Evolutionary conservation across 306 rosid species (phyloP), one percentile per base, ranked within the genome.

Genomic region (Quercus parvula): DNA sequence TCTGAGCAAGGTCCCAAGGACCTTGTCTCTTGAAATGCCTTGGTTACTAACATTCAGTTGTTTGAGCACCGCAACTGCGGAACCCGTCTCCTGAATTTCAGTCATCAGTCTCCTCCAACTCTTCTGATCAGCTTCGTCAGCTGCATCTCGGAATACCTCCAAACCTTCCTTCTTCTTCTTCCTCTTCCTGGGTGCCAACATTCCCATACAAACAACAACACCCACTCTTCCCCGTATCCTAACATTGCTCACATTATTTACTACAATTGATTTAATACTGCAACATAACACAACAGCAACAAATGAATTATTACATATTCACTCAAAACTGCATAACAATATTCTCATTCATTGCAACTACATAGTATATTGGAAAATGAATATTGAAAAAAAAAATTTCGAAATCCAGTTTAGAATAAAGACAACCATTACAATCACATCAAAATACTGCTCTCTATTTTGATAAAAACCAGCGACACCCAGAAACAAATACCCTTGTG

Each of bases 71-170:
- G 89, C 79, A 75, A 91, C 93, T 17, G 99, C 97, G 44, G 97
- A 91, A 76, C 96, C 99, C 0, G 83, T 35, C 78, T 92, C 92
- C 5, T 89, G 93, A 25, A 95, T 95, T 78, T 90, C 82, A 14
- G 81, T 93, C 97, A 92, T 91, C 81, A 92, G 25, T 76, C 87
- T 91, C 90, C 96, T 86, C 98, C 98, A 95, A 75, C 89, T 92
- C 89, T 84, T 95, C 85, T 92, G 91, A 19, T 91, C 80, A 6
- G 92, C 92, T 88, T 92, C 99, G 58, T 95, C 96, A 1, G 85
- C 91, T 2, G 82, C 94, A 66, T 92, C 96, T 81, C 85, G 91
- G 56, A 95, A 95, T 25, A 84, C 87, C 69, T 89, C 86, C 41
- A 52, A 20, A 74, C 88, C 89, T 90, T 76, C 93, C 84, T 94